These are phyloP conservation scores for Calonectria montana DNA, from an alignment of 2,329 filamentous ascomycete species.

Conservation along the genomic window DNA sequence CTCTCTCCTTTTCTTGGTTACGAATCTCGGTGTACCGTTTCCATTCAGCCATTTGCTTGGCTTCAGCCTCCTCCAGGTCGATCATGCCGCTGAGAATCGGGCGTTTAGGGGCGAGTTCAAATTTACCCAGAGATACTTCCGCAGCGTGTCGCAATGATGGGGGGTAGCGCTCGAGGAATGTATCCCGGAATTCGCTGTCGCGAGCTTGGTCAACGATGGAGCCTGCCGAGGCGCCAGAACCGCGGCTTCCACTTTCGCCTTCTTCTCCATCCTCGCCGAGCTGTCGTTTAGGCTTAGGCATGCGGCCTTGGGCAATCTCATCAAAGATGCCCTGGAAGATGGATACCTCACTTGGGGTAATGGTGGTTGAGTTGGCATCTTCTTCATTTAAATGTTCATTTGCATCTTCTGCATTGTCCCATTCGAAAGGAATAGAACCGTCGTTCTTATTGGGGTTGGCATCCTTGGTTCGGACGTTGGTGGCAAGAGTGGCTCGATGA, in stretches of 20 bases:
- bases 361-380: conserved; percentile 33
- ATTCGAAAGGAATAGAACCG: conserved; percentile 65
- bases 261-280: conserved; percentile 9
- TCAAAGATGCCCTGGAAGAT: conserved; percentile 70
- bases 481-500: conserved; percentile 36
- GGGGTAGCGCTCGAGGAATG: conserved; percentile 53
- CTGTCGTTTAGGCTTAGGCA: conserved; percentile 45
- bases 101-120: conserved; percentile 46
- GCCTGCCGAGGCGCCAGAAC: conserved; percentile 17
- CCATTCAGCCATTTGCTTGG: conserved; percentile 49
- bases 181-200: conserved; percentile 47
- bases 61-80: conserved; percentile 46
- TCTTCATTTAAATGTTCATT: conserved; percentile 15
- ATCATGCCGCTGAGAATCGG: conserved; percentile 40
- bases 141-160: conserved; percentile 53
- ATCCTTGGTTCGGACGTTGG: conserved; percentile 9
- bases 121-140: conserved; percentile 52
- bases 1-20: conserved; percentile 59
- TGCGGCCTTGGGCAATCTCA: conserved; percentile 52
- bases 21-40: conserved; percentile 51
- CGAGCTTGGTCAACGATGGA: conserved; percentile 49
- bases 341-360: conserved; percentile 67
- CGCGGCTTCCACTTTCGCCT: conserved; percentile 1
- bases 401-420: conserved; percentile 56
- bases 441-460: conserved; percentile 33